Evolutionary conservation across 2,329 filamentous ascomycete genomes (phyloP).

Genomic region (Colletotrichum aenigma): DNA sequence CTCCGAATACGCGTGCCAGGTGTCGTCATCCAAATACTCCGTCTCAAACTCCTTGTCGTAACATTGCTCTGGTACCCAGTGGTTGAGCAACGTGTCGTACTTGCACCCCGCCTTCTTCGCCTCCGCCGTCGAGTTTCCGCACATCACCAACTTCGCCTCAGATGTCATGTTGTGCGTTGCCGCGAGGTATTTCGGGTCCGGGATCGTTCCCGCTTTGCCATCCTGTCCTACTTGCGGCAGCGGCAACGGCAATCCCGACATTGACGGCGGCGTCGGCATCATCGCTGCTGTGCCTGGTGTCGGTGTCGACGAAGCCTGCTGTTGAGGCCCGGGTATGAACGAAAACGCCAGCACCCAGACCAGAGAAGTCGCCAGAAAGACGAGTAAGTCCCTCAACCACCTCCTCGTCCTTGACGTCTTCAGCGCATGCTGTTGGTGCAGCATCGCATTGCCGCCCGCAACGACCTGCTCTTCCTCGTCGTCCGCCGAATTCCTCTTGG

Average conservation of each 20-base stretch:
- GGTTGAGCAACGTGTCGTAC: constrained; percentile 28
- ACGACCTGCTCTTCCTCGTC: background rate
- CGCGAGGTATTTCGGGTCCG: background rate
- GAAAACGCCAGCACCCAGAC: constrained; percentile 23
- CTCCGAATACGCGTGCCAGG: constrained; percentile 24
- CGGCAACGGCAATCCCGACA: background rate
- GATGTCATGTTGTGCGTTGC: constrained; percentile 25
- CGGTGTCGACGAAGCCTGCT: background rate
- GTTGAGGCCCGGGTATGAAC: background rate
- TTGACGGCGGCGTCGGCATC: background rate
- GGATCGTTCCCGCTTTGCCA: background rate
- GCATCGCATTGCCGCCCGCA: background rate
- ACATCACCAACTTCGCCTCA: constrained; percentile 18
- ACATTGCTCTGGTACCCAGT: constrained; percentile 27
- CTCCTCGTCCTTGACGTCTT: background rate
- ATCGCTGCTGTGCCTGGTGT: background rate
- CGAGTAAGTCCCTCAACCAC: background rate
- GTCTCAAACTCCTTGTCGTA: constrained; percentile 25
- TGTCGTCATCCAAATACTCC: constrained; percentile 29
- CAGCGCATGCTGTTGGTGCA: background rate
- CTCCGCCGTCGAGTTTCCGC: constrained; percentile 23
- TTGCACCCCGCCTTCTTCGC: constrained; percentile 22
- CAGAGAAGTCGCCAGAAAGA: constrained; percentile 20
- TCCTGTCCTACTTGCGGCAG: background rate
- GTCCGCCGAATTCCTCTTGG: background rate